Conservation (phyloP, 73 alveolate species). For the Paramecium primaurelia region DNA sequence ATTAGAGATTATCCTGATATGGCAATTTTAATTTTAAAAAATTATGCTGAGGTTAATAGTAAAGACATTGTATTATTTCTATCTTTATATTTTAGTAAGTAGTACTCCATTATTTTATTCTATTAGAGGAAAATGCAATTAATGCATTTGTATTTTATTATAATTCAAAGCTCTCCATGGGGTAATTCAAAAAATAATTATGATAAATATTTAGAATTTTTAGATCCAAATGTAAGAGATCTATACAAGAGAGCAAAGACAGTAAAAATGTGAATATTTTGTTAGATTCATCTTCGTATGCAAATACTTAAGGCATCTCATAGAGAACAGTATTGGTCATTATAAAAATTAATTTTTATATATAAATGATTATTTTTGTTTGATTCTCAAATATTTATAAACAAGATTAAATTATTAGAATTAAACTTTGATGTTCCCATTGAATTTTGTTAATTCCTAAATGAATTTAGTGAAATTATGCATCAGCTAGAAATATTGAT, state of each 20-base stretch:
- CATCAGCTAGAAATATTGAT: no score
- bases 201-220: background rate
- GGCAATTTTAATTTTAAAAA: background rate
- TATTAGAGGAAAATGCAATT: background rate
- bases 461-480: no score
- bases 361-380: background rate
- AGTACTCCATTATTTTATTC: slow-evolving; percentile 4
- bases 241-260: background rate
- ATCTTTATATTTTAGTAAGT: background rate
- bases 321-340: background rate
- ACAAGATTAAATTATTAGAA: background rate
- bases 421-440: no score
- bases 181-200: background rate
- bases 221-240: background rate
- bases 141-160: background rate
- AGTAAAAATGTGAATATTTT: background rate
- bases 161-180: slow-evolving; percentile 27
- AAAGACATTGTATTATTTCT: background rate
- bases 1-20: background rate
- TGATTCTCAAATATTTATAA: background rate
- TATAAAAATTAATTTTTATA: background rate
- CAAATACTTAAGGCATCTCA: background rate
- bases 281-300: background rate
- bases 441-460: no score
- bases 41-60: background rate